Evolutionary conservation across 2,329 filamentous ascomycete species (phyloP), one percentile per base, ranked within the genome.

Genomic region (Botryotinia narcissicola): DNA sequence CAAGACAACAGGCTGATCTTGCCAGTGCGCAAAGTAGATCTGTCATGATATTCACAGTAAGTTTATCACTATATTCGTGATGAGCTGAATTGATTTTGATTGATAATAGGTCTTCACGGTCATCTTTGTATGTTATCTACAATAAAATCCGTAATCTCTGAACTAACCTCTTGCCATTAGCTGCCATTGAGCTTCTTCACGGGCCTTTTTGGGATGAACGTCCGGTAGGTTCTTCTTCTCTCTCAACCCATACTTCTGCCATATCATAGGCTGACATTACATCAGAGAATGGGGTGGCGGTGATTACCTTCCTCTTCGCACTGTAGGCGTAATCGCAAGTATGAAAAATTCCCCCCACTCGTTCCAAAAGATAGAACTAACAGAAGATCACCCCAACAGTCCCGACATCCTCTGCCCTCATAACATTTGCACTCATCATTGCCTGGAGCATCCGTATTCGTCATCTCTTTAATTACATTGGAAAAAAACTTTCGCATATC

Each of bases 121-220:
- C 35, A 44, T 59, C 14, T 69, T 57, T 9, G 48, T 69, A 59
- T 25, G 68, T 20, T 37, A n/a, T 44, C 8, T 20, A 25, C 20
- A 35, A n/a, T 14, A n/a, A 37, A 7, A n/a, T 69, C 8, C 16
- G 10, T 32, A 22, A 60, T 5, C 4, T 60, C 9, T 60, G n/a
- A 44, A 44, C n/a, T 44, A 25, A 44, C 29, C 67, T 44, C 37
- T 25, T 29, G 4, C 51, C 2, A 44, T 60, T 3, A 70, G 40
- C 51, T 70, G 12, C 51, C 37, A 70, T 6, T 60, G n/a, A 59
- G 40, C n/a, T 70, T 44, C 67, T 44, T 44, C 51, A 60, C 37
- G 6, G 40, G 54, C 18, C 37, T 60, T 20, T 70, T 44, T n/a
- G 67, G 67, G 32, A 70, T 70, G 37, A 70, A 70, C 29, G 29